Evolutionary conservation across 2,329 filamentous ascomycete species (phyloP), one percentile per base, ranked within the genome.

Genomic region (Cladosporium sp.): DNA sequence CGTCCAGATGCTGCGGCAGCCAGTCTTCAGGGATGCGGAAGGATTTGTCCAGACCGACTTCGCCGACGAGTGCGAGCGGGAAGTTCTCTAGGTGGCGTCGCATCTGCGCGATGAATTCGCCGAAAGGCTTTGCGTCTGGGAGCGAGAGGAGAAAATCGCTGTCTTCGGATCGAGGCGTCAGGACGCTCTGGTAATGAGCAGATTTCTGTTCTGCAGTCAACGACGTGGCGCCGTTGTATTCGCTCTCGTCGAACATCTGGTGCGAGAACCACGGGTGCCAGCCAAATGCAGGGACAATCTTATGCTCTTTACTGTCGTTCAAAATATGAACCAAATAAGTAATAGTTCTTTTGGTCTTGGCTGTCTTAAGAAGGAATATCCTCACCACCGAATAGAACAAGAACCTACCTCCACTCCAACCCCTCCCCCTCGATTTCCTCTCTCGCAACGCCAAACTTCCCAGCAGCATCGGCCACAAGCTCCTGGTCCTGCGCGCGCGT

Each of bases 251-350:
- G 74, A 88, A 92, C 72, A 95, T 84, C 70, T 92, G 88, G 76
- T 94, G 83, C 1, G 91, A 90, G 77, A 93, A 94, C 92, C 92
- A 95, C 0, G 92, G 92, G 75, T 95, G 92, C 90, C 91, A 93
- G 24, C 92, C 92, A 78, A 93, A 94, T n/a, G 88, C 87, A 0
- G 92, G 90, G 3, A 94, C 72, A 30, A 89, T 77, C 66, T 80
- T 82, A 68, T 81, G 79, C 52, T 79, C 69, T 59, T 73, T 67
- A 24, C 74, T 75, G 52, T 6, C 30, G 12, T 44, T 12, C 34
- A 10, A 12, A 15, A 58, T 41, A 2, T 15, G 12, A 24, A 24
- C 24, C 14, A 7, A 30, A 52, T 28, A 52, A 57, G 52, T 21
- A 47, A 47, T 8, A 10, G 24, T 24, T 24, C 24, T 24, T 24